These are phyloP conservation scores for Penicillium odoratum DNA, from an alignment of 495 filamentous ascomycete species.

Conservation along the genomic window DNA sequence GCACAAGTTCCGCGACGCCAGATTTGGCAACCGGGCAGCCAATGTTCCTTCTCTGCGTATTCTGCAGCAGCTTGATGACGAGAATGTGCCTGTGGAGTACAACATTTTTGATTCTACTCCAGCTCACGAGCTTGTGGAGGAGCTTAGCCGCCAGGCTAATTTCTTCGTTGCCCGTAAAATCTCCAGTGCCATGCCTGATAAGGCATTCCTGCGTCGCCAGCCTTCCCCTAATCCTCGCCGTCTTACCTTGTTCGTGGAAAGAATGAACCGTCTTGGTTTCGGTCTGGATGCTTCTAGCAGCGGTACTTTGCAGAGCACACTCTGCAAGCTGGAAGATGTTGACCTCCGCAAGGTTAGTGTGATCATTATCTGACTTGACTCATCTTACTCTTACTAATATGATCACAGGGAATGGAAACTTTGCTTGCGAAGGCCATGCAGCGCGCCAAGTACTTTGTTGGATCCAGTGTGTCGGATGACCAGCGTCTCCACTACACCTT, in stretches of 20 bases:
- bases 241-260: slow-evolving; percentile 83
- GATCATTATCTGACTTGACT: not conserved
- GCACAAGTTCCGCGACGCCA: slow-evolving; percentile 83
- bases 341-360: slow-evolving; percentile 73
- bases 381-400: slow-evolving; percentile 1
- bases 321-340: slow-evolving; percentile 85
- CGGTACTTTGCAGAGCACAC: slow-evolving; percentile 83
- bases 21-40: slow-evolving; percentile 74
- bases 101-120: slow-evolving; percentile 93
- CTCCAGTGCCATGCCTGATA: slow-evolving; percentile 75
- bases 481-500: slow-evolving; percentile 84
- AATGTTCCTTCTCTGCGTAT: slow-evolving; percentile 83
- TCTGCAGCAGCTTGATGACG: slow-evolving; percentile 92
- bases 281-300: slow-evolving; percentile 88
- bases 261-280: slow-evolving; percentile 89
- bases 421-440: slow-evolving; percentile 91
- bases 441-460: slow-evolving; percentile 90
- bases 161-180: slow-evolving; percentile 85
- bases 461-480: slow-evolving; percentile 69
- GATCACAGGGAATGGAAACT: slow-evolving; percentile 83
- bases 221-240: slow-evolving; percentile 81
- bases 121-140: slow-evolving; percentile 91
- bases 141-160: slow-evolving; percentile 90
- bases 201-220: slow-evolving; percentile 88
- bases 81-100: slow-evolving; percentile 93